Evolutionary conservation across 176 grass and related monocot genomes (phyloP).

Genomic region (Triticum aestivum): IWGSC_CS_RefSeq_v2.1 NC_057800.1:68640085-68640584

Average conservation of each 20-base stretch:
- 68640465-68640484: conserved; percentile 80
- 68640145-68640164: conserved; percentile 65
- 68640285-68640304: conserved; percentile 90
- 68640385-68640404: conserved; percentile 89
- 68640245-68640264: conserved; percentile 92
- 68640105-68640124: conserved; percentile 69
- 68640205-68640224: conserved; percentile 69
- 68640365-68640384: conserved; percentile 98
- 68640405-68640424: conserved; percentile 79
- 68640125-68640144: conserved; percentile 78
- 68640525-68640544: conserved; percentile 27
- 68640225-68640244: conserved; percentile 91
- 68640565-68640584: conserved; percentile 58
- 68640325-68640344: conserved; percentile 87
- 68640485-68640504: conserved; percentile 21
- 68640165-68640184: conserved; percentile 72
- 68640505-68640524: neutral
- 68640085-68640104: conserved; percentile 44
- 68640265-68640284: conserved; percentile 68
- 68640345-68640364: conserved; percentile 95
- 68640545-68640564: conserved; percentile 26
- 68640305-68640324: conserved; percentile 82
- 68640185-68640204: conserved; percentile 80
- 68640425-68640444: conserved; percentile 95
- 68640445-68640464: conserved; percentile 96